phyloP scores from a whole-genome alignment of 2,329 filamentous ascomycete species.

The Alternaria sp. region DNA sequence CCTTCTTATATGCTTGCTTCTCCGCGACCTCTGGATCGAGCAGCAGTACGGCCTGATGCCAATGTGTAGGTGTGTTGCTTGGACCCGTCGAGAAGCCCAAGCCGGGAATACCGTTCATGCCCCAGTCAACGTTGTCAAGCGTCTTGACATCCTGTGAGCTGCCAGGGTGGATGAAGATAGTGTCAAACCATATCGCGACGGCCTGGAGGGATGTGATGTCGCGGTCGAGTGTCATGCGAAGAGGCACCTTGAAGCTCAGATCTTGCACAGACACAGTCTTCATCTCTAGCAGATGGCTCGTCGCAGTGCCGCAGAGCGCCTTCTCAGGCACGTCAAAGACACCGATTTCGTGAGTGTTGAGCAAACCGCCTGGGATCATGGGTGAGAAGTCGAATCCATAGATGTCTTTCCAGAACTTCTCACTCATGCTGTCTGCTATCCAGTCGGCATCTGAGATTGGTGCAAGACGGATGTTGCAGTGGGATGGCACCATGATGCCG shows the following conservation, averaged over 20 bases:
- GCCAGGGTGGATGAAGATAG: conserved; percentile 75
- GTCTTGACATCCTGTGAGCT: conserved; percentile 31
- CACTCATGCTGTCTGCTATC: conserved; percentile 73
- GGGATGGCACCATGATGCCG: conserved; percentile 85
- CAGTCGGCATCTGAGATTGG: conserved; percentile 81
- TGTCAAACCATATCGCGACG: conserved; percentile 93
- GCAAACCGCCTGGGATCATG: conserved; percentile 82
- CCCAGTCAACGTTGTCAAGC: conserved; percentile 68
- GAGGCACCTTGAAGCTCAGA: conserved; percentile 75
- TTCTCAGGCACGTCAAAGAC: conserved; percentile 41
- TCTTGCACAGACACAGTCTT: conserved; percentile 75
- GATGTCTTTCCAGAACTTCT: conserved; percentile 82
- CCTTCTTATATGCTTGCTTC: conserved; percentile 52
- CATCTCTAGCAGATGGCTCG: conserved; percentile 78
- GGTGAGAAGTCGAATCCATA: conserved; percentile 95
- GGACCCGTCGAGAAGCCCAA: conserved; percentile 92
- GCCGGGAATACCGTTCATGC: conserved; percentile 59
- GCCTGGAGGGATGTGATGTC: conserved; percentile 78
- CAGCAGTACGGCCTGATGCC: conserved; percentile 83
- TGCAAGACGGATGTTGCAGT: conserved; percentile 81
- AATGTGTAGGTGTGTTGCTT: conserved; percentile 78
- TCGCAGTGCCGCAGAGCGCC: conserved; percentile 57
- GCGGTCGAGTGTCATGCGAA: conserved; percentile 65
- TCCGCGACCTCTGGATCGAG: conserved; percentile 64
- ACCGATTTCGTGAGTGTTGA: conserved; percentile 63